These are phyloP conservation scores for Ilyonectria destructans DNA, from an alignment of 2,329 filamentous ascomycete genomes.

Conservation along the genomic window DNA sequence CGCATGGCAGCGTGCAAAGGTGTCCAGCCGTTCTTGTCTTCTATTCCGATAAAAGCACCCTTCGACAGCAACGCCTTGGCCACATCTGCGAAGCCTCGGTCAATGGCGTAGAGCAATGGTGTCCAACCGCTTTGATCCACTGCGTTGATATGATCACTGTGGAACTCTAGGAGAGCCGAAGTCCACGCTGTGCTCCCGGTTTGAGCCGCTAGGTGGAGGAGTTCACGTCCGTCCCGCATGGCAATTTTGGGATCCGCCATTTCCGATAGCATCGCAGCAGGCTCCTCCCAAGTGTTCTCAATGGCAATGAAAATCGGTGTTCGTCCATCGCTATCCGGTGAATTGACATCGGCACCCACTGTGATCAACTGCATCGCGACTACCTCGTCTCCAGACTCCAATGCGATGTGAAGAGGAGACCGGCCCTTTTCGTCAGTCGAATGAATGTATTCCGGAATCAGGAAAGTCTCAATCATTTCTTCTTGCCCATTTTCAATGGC, in stretches of 20 bases:
- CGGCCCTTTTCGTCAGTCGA: background rate
- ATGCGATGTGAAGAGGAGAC: background rate
- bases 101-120: background rate
- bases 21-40: conserved; percentile 1
- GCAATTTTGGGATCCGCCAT: background rate
- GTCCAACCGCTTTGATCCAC: background rate
- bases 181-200: conserved; percentile 12
- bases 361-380: background rate
- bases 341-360: conserved; percentile 1
- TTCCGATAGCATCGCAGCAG: background rate
- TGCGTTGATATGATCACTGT: background rate
- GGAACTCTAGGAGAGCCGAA: background rate
- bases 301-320: conserved; percentile 16
- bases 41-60: background rate
- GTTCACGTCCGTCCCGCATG: conserved; percentile 3
- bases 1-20: conserved; percentile 10
- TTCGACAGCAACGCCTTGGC: conserved; percentile 2
- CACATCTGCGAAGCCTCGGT: background rate
- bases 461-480: background rate
- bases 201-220: conserved; percentile 2
- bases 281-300: conserved; percentile 3
- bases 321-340: background rate
- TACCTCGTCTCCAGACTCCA: background rate
- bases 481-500: background rate
- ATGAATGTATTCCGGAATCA: background rate